Evolutionary conservation across 495 filamentous ascomycete species (phyloP), one percentile per base, ranked within the genome.

Genomic region (Achaetomiella virescens): DNA sequence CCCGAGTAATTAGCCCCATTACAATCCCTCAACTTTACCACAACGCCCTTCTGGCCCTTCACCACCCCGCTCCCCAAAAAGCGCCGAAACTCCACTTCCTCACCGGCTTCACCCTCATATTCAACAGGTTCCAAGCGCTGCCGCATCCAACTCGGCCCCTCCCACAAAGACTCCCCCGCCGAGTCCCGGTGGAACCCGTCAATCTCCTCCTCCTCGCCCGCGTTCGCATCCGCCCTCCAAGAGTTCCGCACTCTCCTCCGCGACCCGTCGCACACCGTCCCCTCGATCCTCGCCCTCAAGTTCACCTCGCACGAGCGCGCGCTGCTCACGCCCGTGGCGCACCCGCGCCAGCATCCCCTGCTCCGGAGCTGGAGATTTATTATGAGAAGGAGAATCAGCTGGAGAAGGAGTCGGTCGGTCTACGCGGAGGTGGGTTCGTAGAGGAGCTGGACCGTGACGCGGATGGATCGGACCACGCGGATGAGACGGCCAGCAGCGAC

Each of bases 261-360:
- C 41, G 17, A 54, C n/a, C 53, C 41, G 2, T 20, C 29, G 48
- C 33, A 35, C 9, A 62, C 59, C 2, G 12, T 63, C n/a, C 14
- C 43, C 36, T 18, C 48, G 9, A 59, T 66, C 24, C 47, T 69
- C 7, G 14, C 43, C 11, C 15, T n/a, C 6, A 21, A 50, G 6
- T 66, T 69, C 42, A 36, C 48, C 2, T 48, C 52, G 2, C 41
- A 57, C 41, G 62, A 67, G 29, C 31, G 54, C 21, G 37, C 37
- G 6, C 18, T 69, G 14, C 57, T 69, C 10, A 24, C 42, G n/a
- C 66, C 63, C 2, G 56, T 42, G 1, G 44, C 46, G 48, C 35
- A 41, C 4, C 40, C 6, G n/a, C 40, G 40, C 5, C 40, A n/a
- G 6, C 40, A n/a, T 5, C 40, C n/a, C 5, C 40, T 8, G 18